A percentile compares a stretch with the other conserved stretches of the same genome.
These are phyloP conservation scores for Phanerochaete sordida DNA, from an alignment of 768 basidiomycete species.

Conservation along the genomic window DNA sequence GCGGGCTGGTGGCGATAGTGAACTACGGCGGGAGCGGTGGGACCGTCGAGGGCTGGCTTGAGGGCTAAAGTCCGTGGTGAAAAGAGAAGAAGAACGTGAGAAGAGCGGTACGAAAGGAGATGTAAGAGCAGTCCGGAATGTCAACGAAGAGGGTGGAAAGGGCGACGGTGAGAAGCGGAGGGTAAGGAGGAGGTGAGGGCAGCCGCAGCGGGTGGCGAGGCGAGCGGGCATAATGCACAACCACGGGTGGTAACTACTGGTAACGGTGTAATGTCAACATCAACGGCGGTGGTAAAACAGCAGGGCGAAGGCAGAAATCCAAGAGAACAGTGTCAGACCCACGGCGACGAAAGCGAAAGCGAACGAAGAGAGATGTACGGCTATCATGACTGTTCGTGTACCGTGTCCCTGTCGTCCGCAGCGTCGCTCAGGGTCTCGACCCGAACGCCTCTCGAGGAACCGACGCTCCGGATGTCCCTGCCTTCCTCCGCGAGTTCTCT, in stretches of 20 bases:
- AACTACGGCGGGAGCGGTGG: constrained; percentile 2
- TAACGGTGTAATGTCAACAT: constrained; percentile 6
- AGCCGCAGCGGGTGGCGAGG: not conserved
- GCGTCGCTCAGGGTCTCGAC: constrained; percentile 67
- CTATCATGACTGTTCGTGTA: constrained; percentile 39
- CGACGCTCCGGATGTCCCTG: constrained; percentile 81
- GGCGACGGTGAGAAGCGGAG: not conserved
- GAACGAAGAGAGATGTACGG: not conserved
- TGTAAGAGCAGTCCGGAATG: constrained; percentile 4
- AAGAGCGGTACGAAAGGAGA: not conserved
- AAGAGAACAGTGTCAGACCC: not conserved
- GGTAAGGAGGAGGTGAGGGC: not conserved
- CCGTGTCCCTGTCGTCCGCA: constrained; percentile 25
- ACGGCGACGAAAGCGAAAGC: not conserved
- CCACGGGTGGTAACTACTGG: constrained; percentile 9
- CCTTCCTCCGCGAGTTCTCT: constrained; percentile 86
- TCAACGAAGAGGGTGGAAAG: not conserved
- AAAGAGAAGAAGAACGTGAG: not conserved
- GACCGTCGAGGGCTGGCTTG: not conserved
- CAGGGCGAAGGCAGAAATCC: constrained; percentile 3
- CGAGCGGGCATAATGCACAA: constrained; percentile 10
- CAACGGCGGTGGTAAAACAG: constrained; percentile 4
- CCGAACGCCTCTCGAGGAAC: constrained; percentile 72
- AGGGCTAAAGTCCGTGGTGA: constrained; percentile 3
- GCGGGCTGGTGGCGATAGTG: constrained; percentile 7